Evolutionary conservation across 1,284 basidiomycete genomes (phyloP).

Genomic region (Ustilago shanxiensis): DNA sequence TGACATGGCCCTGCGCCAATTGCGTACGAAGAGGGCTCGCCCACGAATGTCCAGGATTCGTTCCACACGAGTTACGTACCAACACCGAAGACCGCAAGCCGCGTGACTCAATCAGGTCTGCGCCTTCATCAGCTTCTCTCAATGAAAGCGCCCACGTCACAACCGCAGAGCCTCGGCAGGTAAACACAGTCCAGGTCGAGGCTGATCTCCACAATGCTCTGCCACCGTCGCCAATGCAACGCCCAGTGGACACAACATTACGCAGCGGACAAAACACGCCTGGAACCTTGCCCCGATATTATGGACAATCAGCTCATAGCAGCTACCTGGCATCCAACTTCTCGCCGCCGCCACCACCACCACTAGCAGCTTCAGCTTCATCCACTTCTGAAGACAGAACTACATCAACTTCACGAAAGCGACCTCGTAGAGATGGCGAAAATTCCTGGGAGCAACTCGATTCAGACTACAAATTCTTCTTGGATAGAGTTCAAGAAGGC

Average conservation of each 20-base stretch:
- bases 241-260: neutral
- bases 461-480: slow-evolving; percentile 5
- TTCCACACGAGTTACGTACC: slow-evolving; percentile 1
- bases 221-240: neutral
- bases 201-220: neutral
- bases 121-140: neutral
- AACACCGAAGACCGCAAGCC: neutral
- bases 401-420: neutral
- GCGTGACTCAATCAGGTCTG: no score
- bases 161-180: slow-evolving; percentile 1
- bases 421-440: neutral
- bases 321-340: slow-evolving; percentile 16
- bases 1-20: slow-evolving; percentile 16
- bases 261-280: neutral
- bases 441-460: slow-evolving; percentile 8
- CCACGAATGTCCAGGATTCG: slow-evolving; percentile 7
- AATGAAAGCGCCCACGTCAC: slow-evolving; percentile 2
- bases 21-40: slow-evolving; percentile 12
- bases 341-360: slow-evolving; percentile 1
- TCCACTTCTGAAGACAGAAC: neutral
- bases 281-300: slow-evolving; percentile 1
- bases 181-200: neutral
- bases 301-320: slow-evolving; percentile 13
- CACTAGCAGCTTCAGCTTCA: neutral
- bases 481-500: slow-evolving; percentile 5